phyloP scores from a whole-genome alignment of 352 stramenopile genomes.

The Phytophthora cactorum region DNA sequence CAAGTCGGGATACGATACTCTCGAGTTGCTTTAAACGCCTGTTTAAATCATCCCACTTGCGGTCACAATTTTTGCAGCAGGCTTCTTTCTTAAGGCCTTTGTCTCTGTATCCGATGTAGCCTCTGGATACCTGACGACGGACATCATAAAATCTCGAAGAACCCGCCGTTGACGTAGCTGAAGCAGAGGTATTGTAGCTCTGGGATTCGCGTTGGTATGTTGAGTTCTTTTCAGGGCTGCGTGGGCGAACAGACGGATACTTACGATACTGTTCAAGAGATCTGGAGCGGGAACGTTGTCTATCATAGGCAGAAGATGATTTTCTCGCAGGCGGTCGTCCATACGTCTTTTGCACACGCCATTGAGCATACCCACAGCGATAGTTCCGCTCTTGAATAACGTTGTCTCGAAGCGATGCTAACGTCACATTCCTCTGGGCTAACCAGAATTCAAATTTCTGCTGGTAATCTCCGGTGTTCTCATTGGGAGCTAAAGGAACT shows the following conservation, averaged over 20 bases:
- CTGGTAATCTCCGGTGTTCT: conserved; percentile 25
- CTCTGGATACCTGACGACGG: background rate
- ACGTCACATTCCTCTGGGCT: conserved; percentile 20
- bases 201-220: background rate
- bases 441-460: conserved; percentile 41
- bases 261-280: conserved; percentile 1
- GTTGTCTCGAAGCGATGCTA: conserved; percentile 16
- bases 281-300: background rate
- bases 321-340: background rate
- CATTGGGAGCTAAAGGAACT: conserved; percentile 14
- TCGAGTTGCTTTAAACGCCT: conserved; percentile 24
- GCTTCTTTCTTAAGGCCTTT: background rate
- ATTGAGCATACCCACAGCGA: conserved; percentile 26
- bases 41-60: conserved; percentile 20
- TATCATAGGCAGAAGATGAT: background rate
- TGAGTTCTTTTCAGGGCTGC: conserved; percentile 3
- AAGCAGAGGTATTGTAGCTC: background rate
- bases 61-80: conserved; percentile 23
- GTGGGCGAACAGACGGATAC: background rate
- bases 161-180: background rate
- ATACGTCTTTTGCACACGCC: conserved; percentile 19
- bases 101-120: conserved; percentile 3
- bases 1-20: conserved; percentile 21
- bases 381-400: conserved; percentile 21
- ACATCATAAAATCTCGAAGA: conserved; percentile 16